Base-by-base conservation (phyloP, 2,329 filamentous ascomycete species). In the Massarina eburnea region DNA sequence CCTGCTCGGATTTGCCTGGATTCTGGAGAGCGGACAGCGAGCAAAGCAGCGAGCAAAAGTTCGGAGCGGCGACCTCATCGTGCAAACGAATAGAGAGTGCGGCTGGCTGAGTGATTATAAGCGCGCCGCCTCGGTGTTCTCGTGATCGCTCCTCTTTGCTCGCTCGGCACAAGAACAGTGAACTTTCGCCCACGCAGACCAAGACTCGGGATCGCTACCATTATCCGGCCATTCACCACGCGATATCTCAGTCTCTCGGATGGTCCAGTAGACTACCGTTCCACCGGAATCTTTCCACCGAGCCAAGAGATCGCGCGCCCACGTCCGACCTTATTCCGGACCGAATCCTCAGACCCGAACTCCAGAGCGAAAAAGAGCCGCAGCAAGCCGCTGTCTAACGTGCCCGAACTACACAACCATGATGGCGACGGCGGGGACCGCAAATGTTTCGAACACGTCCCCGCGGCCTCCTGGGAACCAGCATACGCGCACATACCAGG, bases 401-500 rank as follows among this genome's bases (percentile, higher is more conserved):
- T 32, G 40, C 32, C 34, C 26, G 22, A 21, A 37, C 42, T 8
- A 29, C 37, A 3, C n/a, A n/a, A 40, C 21, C 54, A 62, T 62
- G 55, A 52, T 59, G 17, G 60, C 59, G 52, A 51, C 59, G n/a
- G 57, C 54, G 19, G 47, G 55, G 38, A 51, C 54, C 15, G 47
- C 42, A 8, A 55, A 35, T 37, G 53, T 49, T 30, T 54, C 57
- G 34, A 61, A 55, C 41, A 52, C 60, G 17, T 61, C 62, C 37
- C 57, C 63, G 43, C 57, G 21, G 44, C 52, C 32, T 41, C 49
- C 48, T 42, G 37, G 42, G 14, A 19, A 45, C 19, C 57, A 61
- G 46, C 68, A 71, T 49, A 71, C 65, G 17, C 61, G 68, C 40
- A 71, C 66, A 33, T 72, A 71, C 50, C 63, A 72, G 67, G 75